phyloP scores from a whole-genome alignment of 371 early-diverging fungal species.

The Entomophthora muscae region DNA sequence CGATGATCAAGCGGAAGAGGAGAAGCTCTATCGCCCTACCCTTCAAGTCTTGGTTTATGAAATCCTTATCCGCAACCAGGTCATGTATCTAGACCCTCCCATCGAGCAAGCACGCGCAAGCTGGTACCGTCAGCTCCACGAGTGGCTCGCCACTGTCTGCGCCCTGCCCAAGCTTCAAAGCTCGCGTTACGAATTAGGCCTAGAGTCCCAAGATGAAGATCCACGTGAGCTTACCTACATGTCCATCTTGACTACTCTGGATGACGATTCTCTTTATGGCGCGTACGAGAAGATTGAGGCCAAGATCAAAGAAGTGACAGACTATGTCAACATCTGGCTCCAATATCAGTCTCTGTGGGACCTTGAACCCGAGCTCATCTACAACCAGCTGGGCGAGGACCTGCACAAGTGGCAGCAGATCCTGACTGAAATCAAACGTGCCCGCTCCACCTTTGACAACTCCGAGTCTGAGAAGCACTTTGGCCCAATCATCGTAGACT shows the following conservation, averaged over 20 bases:
- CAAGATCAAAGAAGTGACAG: constrained; percentile 54
- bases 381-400: constrained; percentile 75
- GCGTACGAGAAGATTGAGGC: constrained; percentile 76
- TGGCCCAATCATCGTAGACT: constrained; percentile 78
- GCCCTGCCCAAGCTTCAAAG: constrained; percentile 66
- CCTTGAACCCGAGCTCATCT: constrained; percentile 68
- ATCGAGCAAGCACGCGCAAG: constrained; percentile 79
- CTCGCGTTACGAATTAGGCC: constrained; percentile 74
- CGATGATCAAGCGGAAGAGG: constrained; percentile 19
- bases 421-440: constrained; percentile 82
- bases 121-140: constrained; percentile 81
- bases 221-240: constrained; percentile 41
- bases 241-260: constrained; percentile 52
- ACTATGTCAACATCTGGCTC: constrained; percentile 87
- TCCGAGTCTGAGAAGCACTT: constrained; percentile 78
- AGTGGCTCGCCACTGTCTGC: constrained; percentile 73
- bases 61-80: constrained; percentile 78
- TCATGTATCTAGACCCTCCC: constrained; percentile 91
- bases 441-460: constrained; percentile 89
- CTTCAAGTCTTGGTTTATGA: constrained; percentile 58
- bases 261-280: constrained; percentile 38
- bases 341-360: constrained; percentile 98
- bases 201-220: constrained; percentile 36
- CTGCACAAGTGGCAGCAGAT: constrained; percentile 85
- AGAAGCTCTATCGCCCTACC: constrained; percentile 31